phyloP scores from a whole-genome alignment of 495 filamentous ascomycete genomes.

The Tuber magnatum region DNA sequence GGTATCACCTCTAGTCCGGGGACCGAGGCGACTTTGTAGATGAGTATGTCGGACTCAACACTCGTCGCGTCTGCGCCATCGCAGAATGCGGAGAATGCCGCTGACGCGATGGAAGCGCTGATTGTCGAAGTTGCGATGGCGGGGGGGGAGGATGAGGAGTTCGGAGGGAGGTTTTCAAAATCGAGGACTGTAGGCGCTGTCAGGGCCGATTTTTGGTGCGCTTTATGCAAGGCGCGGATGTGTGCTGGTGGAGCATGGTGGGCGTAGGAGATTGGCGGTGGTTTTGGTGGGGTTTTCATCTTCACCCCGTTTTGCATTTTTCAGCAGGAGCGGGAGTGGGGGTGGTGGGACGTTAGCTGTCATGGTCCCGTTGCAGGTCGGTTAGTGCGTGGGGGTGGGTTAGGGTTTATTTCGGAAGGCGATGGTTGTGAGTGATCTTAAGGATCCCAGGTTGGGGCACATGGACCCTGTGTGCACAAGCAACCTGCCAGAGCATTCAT shows the following conservation, averaged over 20 bases:
- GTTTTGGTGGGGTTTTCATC: neutral
- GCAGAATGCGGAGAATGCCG: conserved; percentile 20
- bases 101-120: conserved; percentile 7
- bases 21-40: conserved; percentile 32
- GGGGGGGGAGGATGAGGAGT: neutral
- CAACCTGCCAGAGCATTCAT: too few relatives aligned
- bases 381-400: neutral
- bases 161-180: conserved; percentile 7
- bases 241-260: conserved; percentile 25
- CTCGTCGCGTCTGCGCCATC: neutral
- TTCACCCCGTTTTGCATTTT: neutral
- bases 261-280: conserved; percentile 28
- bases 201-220: conserved; percentile 23
- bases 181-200: conserved; percentile 21
- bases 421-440: neutral
- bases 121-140: neutral
- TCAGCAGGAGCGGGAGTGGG: neutral
- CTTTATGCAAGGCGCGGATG: conserved; percentile 32
- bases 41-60: conserved; percentile 14
- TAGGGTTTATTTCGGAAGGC: neutral
- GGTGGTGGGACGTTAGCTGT: neutral
- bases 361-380: too few relatives aligned
- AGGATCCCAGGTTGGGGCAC: too few relatives aligned
- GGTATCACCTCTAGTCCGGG: conserved; percentile 61
- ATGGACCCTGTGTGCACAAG: too few relatives aligned